phyloP scores from a whole-genome alignment of 148 eudicot species.

The Oxyria digyna region DNA sequence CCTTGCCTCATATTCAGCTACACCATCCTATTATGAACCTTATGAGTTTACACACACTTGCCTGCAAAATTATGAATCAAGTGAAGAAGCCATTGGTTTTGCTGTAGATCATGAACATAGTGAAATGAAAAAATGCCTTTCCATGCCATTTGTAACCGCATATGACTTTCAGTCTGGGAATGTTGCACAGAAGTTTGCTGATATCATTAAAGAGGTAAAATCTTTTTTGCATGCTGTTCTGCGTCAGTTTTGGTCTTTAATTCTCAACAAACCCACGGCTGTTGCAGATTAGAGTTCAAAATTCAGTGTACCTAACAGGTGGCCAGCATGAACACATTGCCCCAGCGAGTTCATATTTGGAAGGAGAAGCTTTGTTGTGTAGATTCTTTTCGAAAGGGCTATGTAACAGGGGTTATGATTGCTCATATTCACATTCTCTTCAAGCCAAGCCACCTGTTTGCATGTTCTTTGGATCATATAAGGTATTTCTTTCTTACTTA shows the following conservation, averaged over 20 bases:
- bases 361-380: slow-evolving; percentile 43
- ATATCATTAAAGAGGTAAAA: slow-evolving; percentile 61
- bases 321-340: slow-evolving; percentile 13
- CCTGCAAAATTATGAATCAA: slow-evolving; percentile 23
- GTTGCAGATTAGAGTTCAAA: slow-evolving; percentile 48
- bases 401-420: slow-evolving; percentile 69
- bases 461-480: slow-evolving; percentile 61
- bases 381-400: slow-evolving; percentile 52
- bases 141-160: slow-evolving; percentile 54
- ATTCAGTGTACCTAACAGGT: slow-evolving; percentile 23
- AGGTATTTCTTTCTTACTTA: slow-evolving; percentile 34
- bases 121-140: slow-evolving; percentile 36
- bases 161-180: slow-evolving; percentile 28
- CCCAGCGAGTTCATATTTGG: slow-evolving; percentile 12
- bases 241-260: neutral
- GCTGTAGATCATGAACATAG: slow-evolving; percentile 25
- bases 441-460: slow-evolving; percentile 55
- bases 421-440: slow-evolving; percentile 61
- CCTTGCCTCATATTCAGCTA: slow-evolving; percentile 37
- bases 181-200: slow-evolving; percentile 52
- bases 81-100: slow-evolving; percentile 19
- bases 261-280: slow-evolving; percentile 10
- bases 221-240: slow-evolving; percentile 5
- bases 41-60: slow-evolving; percentile 53
- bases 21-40: slow-evolving; percentile 56